These are phyloP conservation scores for Tuber indicum DNA, from an alignment of 495 filamentous ascomycete species.

Conservation along the genomic window DNA sequence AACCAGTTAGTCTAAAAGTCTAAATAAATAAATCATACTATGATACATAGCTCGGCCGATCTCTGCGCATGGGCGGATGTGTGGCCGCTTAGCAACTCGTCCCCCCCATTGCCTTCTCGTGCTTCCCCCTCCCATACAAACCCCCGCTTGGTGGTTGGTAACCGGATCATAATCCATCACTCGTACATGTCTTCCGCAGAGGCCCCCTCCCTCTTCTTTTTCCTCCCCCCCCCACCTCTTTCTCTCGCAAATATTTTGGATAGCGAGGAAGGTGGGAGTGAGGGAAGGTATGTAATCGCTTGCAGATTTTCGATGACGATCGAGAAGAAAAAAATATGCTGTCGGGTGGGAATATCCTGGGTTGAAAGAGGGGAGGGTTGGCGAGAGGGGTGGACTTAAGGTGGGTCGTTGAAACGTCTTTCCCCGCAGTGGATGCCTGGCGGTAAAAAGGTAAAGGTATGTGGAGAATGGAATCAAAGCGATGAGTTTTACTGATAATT, in stretches of 20 bases:
- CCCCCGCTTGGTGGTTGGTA: neutral
- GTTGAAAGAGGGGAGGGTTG: conserved; percentile 1
- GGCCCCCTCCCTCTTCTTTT: neutral
- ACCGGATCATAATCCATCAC: neutral
- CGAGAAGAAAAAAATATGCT: neutral
- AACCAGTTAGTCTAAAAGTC: neutral
- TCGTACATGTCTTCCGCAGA: neutral
- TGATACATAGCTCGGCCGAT: neutral
- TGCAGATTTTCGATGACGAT: neutral
- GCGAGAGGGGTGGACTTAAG: neutral
- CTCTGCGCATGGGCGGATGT: neutral
- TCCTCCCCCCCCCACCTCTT: neutral
- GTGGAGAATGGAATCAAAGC: neutral
- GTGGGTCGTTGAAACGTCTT: conserved; percentile 2
- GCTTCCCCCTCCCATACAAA: neutral
- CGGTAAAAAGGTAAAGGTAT: neutral
- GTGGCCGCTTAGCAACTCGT: neutral
- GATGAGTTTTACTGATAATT: neutral
- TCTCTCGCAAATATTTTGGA: neutral
- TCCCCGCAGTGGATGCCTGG: neutral
- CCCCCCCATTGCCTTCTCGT: neutral
- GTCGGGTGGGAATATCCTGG: neutral
- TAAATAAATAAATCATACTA: neutral
- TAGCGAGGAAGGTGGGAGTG: neutral
- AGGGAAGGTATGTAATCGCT: neutral